These are phyloP conservation scores for Lignosus rhinocerotis DNA, from an alignment of 1,284 basidiomycete species.

Conservation along the genomic window DNA sequence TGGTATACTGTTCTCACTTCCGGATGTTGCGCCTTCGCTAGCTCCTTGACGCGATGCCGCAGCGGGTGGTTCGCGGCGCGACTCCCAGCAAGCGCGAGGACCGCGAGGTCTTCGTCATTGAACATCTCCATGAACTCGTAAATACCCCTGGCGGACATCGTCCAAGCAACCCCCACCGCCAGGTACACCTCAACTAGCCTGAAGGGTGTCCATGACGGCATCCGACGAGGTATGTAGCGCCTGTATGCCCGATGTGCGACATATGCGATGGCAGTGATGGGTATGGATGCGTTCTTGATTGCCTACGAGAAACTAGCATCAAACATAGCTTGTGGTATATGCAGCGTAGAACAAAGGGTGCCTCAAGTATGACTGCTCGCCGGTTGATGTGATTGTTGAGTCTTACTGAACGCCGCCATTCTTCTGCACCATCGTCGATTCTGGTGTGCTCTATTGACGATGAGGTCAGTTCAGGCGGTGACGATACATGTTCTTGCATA, in stretches of 20 bases:
- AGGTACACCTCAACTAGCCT: neutral
- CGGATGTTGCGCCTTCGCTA: neutral
- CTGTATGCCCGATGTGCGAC: constrained; percentile 1
- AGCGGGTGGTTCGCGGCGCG: neutral
- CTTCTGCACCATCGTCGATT: no score
- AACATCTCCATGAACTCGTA: neutral
- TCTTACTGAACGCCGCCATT: no score
- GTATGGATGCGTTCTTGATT: neutral
- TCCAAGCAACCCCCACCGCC: neutral
- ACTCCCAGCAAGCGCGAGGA: neutral
- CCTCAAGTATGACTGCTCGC: no score
- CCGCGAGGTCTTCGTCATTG: neutral
- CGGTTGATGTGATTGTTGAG: no score
- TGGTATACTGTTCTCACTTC: no score
- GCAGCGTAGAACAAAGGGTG: no score
- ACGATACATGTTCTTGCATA: no score
- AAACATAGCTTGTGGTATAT: no score
- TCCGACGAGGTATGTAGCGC: neutral
- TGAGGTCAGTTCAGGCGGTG: no score
- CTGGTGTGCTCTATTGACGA: no score
- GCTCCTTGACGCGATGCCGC: neutral
- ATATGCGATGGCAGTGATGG: neutral
- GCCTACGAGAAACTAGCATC: no score
- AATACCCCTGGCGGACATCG: neutral
- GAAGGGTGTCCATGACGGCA: neutral